Percentiles rank a stretch among this genome's conserved stretches.
Conservation (phyloP, 129 eudicot genomes). For the Tagetes erecta region DNA sequence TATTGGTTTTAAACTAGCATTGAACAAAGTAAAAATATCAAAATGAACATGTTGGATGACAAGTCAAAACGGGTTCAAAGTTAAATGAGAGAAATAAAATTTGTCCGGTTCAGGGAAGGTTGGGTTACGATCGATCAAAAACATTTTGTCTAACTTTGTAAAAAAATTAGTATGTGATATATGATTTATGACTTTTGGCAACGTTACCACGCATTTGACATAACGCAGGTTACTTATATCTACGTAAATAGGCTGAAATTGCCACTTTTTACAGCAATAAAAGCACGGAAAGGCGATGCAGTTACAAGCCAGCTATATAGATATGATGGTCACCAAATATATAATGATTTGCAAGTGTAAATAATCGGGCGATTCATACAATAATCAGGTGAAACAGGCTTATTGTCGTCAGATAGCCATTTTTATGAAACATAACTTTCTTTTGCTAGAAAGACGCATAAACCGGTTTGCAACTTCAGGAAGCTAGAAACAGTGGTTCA, state of each 20-base stretch:
- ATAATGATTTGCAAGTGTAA: conserved; percentile 14
- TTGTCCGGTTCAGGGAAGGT: background rate
- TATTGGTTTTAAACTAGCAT: background rate
- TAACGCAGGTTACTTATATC: background rate
- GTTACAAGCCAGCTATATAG: conserved; percentile 17
- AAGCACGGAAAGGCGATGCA: conserved; percentile 4
- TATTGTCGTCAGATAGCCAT: conserved; percentile 10
- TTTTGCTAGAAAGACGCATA: conserved; percentile 23
- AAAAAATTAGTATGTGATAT: background rate
- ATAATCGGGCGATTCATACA: conserved; percentile 22
- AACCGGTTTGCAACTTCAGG: conserved; percentile 16
- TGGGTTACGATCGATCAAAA: background rate
- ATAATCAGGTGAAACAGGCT: conserved; percentile 12
- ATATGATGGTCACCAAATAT: conserved; percentile 24
- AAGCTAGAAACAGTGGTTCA: conserved; percentile 19
- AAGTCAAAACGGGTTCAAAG: background rate
- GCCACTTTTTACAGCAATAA: background rate
- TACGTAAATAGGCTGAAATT: background rate
- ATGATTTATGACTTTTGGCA: background rate
- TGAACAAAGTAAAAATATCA: background rate
- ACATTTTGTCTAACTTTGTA: background rate
- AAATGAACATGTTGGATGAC: background rate
- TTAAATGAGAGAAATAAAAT: background rate
- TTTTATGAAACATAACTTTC: conserved; percentile 15
- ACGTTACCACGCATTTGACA: background rate